phyloP scores from a whole-genome alignment of 257 asterid species.

The Rhazya stricta region DNA sequence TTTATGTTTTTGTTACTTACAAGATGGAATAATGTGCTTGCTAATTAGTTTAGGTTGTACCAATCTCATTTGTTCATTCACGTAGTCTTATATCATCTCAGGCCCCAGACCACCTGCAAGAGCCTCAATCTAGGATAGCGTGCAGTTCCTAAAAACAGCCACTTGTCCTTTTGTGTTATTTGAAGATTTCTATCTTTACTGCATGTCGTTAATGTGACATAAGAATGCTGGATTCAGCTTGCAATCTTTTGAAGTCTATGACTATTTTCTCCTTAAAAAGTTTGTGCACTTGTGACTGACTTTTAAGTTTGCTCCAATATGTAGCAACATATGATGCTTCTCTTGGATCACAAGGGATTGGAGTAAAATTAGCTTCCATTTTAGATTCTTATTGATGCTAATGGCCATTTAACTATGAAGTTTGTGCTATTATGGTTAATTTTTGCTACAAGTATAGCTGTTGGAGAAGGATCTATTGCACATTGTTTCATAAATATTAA shows the following conservation, averaged over 20 bases:
- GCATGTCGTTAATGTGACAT: not conserved
- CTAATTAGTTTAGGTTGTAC: not conserved
- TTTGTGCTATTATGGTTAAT: not conserved
- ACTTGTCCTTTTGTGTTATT: not conserved
- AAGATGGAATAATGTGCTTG: not conserved
- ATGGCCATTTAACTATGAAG: not conserved
- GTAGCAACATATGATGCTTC: not conserved
- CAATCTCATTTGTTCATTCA: not conserved
- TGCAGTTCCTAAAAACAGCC: not conserved
- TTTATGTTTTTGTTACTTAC: not conserved
- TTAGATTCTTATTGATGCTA: not conserved
- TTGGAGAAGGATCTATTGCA: not conserved
- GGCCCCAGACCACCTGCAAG: not conserved
- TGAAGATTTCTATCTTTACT: not conserved
- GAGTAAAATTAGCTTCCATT: not conserved
- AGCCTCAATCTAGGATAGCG: not conserved
- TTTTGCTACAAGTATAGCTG: not conserved
- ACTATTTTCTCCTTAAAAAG: not conserved
- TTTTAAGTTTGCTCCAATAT: not conserved
- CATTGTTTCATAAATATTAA: not conserved
- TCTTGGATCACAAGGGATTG: not conserved
- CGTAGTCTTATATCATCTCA: not conserved
- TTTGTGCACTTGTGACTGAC: not conserved
- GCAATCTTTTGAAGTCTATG: not conserved
- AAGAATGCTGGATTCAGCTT: not conserved